A percentile compares a stretch with the other conserved stretches of the same genome.
Evolutionary conservation across 306 rosid species (phyloP).

Genomic region (Lathyrus tuberosus): DNA sequence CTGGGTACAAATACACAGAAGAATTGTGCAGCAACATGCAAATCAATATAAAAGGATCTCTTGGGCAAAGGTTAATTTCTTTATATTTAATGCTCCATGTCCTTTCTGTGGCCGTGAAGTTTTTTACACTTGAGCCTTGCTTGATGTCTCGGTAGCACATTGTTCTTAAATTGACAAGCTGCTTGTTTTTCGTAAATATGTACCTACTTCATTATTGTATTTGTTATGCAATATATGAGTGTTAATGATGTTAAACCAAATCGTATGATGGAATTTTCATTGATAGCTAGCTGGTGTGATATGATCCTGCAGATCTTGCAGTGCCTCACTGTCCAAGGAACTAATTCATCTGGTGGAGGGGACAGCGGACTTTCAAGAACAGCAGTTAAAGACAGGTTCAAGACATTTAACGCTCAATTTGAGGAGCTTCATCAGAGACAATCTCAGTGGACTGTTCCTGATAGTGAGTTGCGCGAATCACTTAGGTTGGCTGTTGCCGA

Average conservation of each 20-base stretch:
- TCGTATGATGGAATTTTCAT: slow-evolving; percentile 1
- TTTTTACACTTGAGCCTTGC: no score
- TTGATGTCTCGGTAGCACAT: no score
- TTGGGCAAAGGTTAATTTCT: slow-evolving; percentile 83
- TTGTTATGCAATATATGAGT: slow-evolving; percentile 9
- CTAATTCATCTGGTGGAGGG: slow-evolving; percentile 55
- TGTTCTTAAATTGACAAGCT: no score
- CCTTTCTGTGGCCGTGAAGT: not conserved
- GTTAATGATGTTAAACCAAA: slow-evolving; percentile 30
- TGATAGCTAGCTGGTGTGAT: not conserved
- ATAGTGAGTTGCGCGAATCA: slow-evolving; percentile 94
- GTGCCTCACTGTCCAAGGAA: slow-evolving; percentile 80
- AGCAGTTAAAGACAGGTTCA: slow-evolving; percentile 76
- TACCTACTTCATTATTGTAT: slow-evolving; percentile 3
- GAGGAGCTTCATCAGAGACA: slow-evolving; percentile 92
- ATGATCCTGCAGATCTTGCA: slow-evolving; percentile 75
- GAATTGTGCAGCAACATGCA: slow-evolving; percentile 98
- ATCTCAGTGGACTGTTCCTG: slow-evolving; percentile 97
- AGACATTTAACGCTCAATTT: slow-evolving; percentile 81
- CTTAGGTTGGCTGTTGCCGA: slow-evolving; percentile 93
- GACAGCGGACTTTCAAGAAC: slow-evolving; percentile 79
- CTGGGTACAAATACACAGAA: slow-evolving; percentile 98
- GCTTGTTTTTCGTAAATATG: not conserved
- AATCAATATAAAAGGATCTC: slow-evolving; percentile 96
- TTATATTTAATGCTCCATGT: slow-evolving; percentile 4